Conservation (phyloP, 805 yeast species). For the Kregervanrija delftensis region DNA sequence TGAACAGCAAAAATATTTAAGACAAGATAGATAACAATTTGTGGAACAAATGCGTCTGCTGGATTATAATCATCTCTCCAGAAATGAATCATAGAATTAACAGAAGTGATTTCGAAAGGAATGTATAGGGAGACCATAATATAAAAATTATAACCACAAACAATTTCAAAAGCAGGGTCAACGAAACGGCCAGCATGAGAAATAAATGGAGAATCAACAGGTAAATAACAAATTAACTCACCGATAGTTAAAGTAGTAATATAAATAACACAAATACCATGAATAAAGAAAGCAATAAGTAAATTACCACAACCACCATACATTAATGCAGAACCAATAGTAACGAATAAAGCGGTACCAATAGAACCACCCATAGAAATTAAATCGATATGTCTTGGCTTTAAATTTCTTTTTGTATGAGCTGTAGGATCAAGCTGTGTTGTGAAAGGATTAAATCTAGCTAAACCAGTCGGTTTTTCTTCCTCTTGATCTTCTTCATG, state of each 20-base stretch:
- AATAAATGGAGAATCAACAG: conserved; percentile 72
- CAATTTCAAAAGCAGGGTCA: conserved; percentile 68
- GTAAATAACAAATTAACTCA: conserved; percentile 72
- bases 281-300: conserved; percentile 55
- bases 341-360: conserved; percentile 73
- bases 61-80: conserved; percentile 77
- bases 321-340: conserved; percentile 57
- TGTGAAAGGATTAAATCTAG: background rate
- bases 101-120: conserved; percentile 80
- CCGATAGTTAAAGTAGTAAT: conserved; percentile 66
- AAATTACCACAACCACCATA: conserved; percentile 68
- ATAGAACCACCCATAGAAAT: conserved; percentile 79
- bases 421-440: background rate
- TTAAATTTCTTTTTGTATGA: conserved; percentile 37
- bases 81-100: conserved; percentile 68
- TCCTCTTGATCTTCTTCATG: background rate
- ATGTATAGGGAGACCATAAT: conserved; percentile 68
- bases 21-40: conserved; percentile 52
- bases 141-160: conserved; percentile 79
- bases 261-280: conserved; percentile 61
- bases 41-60: conserved; percentile 61
- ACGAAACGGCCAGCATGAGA: conserved; percentile 68
- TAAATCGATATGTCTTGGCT: conserved; percentile 68
- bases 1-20: conserved; percentile 70
- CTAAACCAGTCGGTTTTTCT: background rate